Conservation (phyloP, 2,329 filamentous ascomycete species). For the Paecilomyces dactylethromorphus region DNA sequence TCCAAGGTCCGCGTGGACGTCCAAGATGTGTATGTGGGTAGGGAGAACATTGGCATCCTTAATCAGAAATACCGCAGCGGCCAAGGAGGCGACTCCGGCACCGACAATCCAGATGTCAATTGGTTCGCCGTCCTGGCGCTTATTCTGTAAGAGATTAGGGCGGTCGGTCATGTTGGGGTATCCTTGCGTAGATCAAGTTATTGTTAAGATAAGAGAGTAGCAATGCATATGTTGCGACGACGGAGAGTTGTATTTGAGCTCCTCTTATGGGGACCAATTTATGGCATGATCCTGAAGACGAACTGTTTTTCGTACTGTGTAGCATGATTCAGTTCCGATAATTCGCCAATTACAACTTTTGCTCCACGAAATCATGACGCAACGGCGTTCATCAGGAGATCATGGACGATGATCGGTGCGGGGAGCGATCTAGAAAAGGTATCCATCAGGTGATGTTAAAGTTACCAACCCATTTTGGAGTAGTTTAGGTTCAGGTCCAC, state of each 20-base stretch:
- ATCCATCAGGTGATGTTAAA: not conserved
- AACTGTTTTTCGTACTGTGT: not conserved
- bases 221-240: not conserved
- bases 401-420: not conserved
- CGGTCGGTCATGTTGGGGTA: not conserved
- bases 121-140: constrained; percentile 25
- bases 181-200: not conserved
- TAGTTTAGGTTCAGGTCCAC: not conserved
- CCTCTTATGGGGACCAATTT: not conserved
- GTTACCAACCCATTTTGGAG: not conserved
- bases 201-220: not conserved
- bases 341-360: not conserved
- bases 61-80: constrained; percentile 31
- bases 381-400: not conserved
- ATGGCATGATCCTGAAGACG: not conserved
- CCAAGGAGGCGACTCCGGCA: constrained; percentile 28
- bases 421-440: not conserved
- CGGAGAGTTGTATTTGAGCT: not conserved
- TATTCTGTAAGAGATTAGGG: not conserved
- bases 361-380: not conserved
- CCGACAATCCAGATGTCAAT: constrained; percentile 25
- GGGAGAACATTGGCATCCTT: constrained; percentile 26
- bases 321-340: not conserved
- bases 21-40: constrained; percentile 28
- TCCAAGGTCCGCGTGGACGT: constrained; percentile 22